Evolutionary conservation across 2,329 filamentous ascomycete genomes (phyloP), one percentile per base, ranked within the genome.

Genomic region (Thelonectria rubi): DNA sequence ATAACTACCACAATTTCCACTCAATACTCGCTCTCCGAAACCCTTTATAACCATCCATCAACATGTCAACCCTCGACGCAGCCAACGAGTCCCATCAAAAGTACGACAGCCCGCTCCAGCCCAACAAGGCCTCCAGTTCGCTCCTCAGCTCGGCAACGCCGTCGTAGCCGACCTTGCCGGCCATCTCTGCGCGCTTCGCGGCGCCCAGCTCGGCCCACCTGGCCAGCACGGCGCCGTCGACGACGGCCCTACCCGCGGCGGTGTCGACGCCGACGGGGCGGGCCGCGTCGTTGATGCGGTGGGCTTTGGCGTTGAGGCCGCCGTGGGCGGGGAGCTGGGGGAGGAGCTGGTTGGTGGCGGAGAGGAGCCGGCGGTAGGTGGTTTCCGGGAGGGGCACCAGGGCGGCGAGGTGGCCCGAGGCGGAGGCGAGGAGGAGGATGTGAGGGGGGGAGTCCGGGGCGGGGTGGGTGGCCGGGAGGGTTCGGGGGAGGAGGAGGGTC

Each of bases 271-370:
- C 85, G 0, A 85, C 76, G 7, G 79, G 6, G 72, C 76, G 60
- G 62, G 80, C 58, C 66, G 77, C 75, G 10, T 68, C 83, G 74
- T 70, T 86, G 49, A 81, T 81, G 14, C 95, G 85, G 78, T 94
- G 92, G 0, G 89, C 92, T 57, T 91, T 88, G 2, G 93, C 91
- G 76, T 98, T 98, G 51, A 97, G 82, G 0, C 92, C 93, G 8
- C 89, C 92, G 5, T 91, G 80, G 65, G 93, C 89, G 45, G 92
- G 88, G 8, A 97, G 84, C 0, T 89, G 88, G 34, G 88, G 91
- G 9, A 89, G 83, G 1, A 99, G 83, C 73, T 96, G 93, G 4
- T 89, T 91, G 48, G 94, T 87, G 4, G 99, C 82, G 2, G 92
- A 92, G 4, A 89, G 89, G 3, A 99, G 84, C 0, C 94, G 90